These are phyloP conservation scores for Vanderwaltozyma polyspora DNA, from an alignment of 805 yeast genomes.

Conservation along the genomic window DNA sequence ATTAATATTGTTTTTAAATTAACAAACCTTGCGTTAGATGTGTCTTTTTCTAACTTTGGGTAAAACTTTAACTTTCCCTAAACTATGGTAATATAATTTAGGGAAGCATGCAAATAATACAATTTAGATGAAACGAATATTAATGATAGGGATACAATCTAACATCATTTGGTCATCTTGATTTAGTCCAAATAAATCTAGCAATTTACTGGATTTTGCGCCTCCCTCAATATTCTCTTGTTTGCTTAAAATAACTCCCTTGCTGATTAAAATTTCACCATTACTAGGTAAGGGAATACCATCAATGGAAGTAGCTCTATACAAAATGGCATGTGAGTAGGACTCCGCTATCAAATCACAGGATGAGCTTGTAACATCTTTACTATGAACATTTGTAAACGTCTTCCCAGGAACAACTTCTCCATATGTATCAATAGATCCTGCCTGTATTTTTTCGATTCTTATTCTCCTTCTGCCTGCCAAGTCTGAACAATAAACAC, in stretches of 20 bases:
- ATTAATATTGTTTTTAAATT: too few species aligned
- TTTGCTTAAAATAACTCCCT: not conserved
- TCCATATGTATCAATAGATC: slow-evolving; percentile 33
- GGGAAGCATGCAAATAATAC: too few species aligned
- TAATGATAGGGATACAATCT: slow-evolving; percentile 20
- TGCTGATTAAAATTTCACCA: slow-evolving; percentile 5
- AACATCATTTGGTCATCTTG: slow-evolving; percentile 15
- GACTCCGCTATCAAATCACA: slow-evolving; percentile 2
- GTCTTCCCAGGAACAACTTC: slow-evolving; percentile 20
- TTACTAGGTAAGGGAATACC: slow-evolving; percentile 4
- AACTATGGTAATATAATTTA: too few species aligned
- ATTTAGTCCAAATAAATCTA: slow-evolving; percentile 13
- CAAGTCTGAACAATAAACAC: slow-evolving; percentile 18
- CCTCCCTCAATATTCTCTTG: not conserved
- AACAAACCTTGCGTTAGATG: too few species aligned
- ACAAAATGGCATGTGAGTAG: slow-evolving; percentile 1
- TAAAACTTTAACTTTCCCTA: too few species aligned
- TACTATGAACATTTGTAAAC: slow-evolving; percentile 5
- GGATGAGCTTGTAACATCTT: slow-evolving; percentile 5
- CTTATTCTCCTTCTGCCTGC: slow-evolving; percentile 35
- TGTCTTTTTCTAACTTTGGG: too few species aligned
- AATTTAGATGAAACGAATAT: slow-evolving; percentile 5
- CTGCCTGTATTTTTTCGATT: slow-evolving; percentile 35
- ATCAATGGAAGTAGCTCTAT: slow-evolving; percentile 6
- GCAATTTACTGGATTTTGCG: not conserved